Conservation (phyloP, 257 asterid species). For the Rubia yunnanensis region DNA sequence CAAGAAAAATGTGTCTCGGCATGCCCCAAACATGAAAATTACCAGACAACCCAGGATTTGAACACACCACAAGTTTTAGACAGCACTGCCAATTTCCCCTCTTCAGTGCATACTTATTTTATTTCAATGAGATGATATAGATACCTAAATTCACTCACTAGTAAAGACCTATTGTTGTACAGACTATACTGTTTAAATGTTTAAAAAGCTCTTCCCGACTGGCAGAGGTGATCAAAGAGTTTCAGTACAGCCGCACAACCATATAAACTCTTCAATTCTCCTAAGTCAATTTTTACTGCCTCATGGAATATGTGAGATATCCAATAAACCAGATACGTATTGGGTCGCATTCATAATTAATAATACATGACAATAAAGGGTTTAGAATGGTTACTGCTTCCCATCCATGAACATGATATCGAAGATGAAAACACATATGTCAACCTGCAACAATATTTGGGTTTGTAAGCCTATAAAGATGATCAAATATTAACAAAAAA, state of each 20-base stretch:
- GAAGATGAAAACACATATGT: conserved; percentile 70
- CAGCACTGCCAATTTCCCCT: background rate
- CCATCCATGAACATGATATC: conserved; percentile 86
- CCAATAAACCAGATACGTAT: background rate
- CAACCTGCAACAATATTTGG: conserved; percentile 53
- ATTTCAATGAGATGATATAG: background rate
- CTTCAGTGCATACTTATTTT: background rate
- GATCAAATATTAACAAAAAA: background rate
- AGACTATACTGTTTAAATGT: background rate
- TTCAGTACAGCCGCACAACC: background rate
- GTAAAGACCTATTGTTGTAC: background rate
- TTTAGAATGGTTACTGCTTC: conserved; percentile 51
- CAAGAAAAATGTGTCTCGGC: background rate
- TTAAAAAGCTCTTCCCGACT: background rate
- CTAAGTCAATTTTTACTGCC: background rate
- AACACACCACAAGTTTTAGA: background rate
- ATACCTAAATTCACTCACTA: background rate
- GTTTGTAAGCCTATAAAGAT: conserved; percentile 18
- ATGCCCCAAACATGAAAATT: too few relatives aligned
- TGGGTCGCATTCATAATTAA: background rate
- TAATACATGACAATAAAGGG: conserved; percentile 12
- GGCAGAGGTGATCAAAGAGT: background rate
- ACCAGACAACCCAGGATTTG: background rate
- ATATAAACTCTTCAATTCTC: background rate
- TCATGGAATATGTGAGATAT: background rate